Conservation (phyloP, 768 basidiomycete species). For the Kwoniella heveanensis region DNA sequence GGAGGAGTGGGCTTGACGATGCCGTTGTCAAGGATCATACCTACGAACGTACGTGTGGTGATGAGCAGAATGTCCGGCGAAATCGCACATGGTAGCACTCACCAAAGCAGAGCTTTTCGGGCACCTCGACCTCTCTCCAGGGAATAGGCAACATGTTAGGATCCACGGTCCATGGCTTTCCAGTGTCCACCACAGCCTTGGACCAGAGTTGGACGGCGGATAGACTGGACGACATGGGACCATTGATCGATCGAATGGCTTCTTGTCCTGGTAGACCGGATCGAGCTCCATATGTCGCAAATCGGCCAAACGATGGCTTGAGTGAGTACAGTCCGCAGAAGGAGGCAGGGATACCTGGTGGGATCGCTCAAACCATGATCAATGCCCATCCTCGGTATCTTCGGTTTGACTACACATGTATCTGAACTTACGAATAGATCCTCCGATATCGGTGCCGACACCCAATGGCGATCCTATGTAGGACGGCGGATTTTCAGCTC, state of each 20-base stretch:
- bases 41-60: slow-evolving; percentile 7
- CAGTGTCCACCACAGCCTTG: slow-evolving; percentile 32
- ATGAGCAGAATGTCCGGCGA: too few relatives aligned
- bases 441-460: slow-evolving; percentile 77
- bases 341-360: slow-evolving; percentile 62
- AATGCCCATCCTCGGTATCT: too few relatives aligned
- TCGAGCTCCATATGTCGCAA: slow-evolving; percentile 38
- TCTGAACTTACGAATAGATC: slow-evolving; percentile 61
- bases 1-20: slow-evolving; percentile 41
- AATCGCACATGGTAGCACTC: too few relatives aligned
- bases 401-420: background rate
- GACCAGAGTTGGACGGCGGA: slow-evolving; percentile 32
- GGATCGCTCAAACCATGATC: too few relatives aligned
- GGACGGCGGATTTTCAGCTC: background rate
- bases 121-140: slow-evolving; percentile 34
- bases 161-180: slow-evolving; percentile 38
- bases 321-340: slow-evolving; percentile 61
- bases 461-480: slow-evolving; percentile 59
- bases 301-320: slow-evolving; percentile 44
- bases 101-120: slow-evolving; percentile 39
- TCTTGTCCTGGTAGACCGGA: slow-evolving; percentile 42
- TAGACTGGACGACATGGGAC: slow-evolving; percentile 39
- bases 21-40: slow-evolving; percentile 39
- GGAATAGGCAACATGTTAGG: slow-evolving; percentile 43
- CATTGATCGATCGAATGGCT: slow-evolving; percentile 38